Evolutionary conservation across 257 asterid species (phyloP).

Genomic region (Jacaranda mimosifolia): DNA sequence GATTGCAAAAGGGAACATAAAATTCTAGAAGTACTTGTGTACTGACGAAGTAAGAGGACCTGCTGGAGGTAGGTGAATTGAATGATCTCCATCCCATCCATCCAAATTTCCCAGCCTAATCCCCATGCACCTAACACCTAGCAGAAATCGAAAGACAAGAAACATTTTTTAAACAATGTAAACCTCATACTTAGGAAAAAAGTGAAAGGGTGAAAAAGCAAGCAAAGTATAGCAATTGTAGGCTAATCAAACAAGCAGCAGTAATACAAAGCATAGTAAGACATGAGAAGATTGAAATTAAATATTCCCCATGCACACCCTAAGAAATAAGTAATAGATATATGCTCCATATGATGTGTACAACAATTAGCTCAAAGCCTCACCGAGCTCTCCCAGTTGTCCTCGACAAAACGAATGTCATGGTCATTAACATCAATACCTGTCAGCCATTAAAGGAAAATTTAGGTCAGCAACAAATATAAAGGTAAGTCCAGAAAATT

Average conservation of each 20-base stretch:
- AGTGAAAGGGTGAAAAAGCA: conserved; percentile 4
- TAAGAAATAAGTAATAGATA: conserved; percentile 9
- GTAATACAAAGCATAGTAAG: conserved; percentile 24
- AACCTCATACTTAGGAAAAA: conserved; percentile 11
- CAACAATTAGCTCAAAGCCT: conserved; percentile 43
- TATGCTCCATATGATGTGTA: conserved; percentile 17
- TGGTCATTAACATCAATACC: conserved; percentile 94
- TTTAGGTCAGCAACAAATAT: conserved; percentile 33
- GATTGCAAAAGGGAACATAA: conserved; percentile 11
- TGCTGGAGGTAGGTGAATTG: conserved; percentile 99
- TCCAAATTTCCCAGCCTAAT: conserved; percentile 99
- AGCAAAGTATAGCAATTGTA: conserved; percentile 9
- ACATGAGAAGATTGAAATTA: neutral
- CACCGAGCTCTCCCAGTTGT: conserved; percentile 99
- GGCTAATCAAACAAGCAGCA: conserved; percentile 34
- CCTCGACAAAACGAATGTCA: conserved; percentile 99
- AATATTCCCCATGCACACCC: conserved; percentile 7
- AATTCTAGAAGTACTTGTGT: conserved; percentile 17
- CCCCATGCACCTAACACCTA: conserved; percentile 99
- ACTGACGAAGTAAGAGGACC: conserved; percentile 52
- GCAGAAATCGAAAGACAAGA: conserved; percentile 40
- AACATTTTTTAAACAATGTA: conserved; percentile 26
- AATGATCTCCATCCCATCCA: conserved; percentile 99
- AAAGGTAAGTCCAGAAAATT: conserved; percentile 5
- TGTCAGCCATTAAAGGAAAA: conserved; percentile 43